Base-by-base conservation (phyloP, 192 early-diverging fungal genomes). In the Coemansia sp. region DNA sequence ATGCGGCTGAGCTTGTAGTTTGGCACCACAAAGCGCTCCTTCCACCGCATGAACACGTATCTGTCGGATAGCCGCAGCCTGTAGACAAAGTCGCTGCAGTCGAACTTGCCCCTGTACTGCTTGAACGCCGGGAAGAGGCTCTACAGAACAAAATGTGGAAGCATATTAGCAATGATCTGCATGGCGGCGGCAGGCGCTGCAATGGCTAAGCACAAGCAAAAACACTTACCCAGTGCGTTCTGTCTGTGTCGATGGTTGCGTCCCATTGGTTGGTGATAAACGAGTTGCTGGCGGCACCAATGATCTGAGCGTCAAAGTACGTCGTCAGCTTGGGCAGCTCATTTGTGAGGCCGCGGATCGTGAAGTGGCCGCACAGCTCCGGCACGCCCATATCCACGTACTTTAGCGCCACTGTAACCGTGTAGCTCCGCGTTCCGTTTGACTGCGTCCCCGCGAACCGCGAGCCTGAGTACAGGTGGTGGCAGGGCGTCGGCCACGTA, bases 1-100 rank as follows among this genome's bases (percentile, higher is more conserved):
- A 93, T 89, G 38, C 77, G 66, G 67, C 83, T 88, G 63, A 92
- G 87, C 62, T 79, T 77, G 85, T 92, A 89, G 81, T 93, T 89
- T 38, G 92, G 92, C 8, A 93, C 88, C 52, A 93, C 77, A 80
- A 92, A 93, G 68, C 89, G 90, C 74, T 93, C 92, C 88, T 93
- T 93, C 92, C 92, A 93, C 33, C 92, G 85, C 92, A 93, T 93
- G 70, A 91, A 93, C 9, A 93, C 77, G 58, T 61, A 66, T 43
- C 85, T 82, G 83, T 93, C 88, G 1, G 80, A 75, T 20, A 73
- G 61, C 46, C 65, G 69, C 61, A 88, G 87, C 63, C 73, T 62
- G 73, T 80, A 85, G 26, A 39, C 43, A 72, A 77, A 76, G 60
- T 73, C 71, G 20, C 51, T 53, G 59, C 67, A 24, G 61, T 81